Evolutionary conservation across 352 stramenopile genomes (phyloP), one percentile per base, ranked within the genome.

Genomic region (Globisporangium spinosum): DNA sequence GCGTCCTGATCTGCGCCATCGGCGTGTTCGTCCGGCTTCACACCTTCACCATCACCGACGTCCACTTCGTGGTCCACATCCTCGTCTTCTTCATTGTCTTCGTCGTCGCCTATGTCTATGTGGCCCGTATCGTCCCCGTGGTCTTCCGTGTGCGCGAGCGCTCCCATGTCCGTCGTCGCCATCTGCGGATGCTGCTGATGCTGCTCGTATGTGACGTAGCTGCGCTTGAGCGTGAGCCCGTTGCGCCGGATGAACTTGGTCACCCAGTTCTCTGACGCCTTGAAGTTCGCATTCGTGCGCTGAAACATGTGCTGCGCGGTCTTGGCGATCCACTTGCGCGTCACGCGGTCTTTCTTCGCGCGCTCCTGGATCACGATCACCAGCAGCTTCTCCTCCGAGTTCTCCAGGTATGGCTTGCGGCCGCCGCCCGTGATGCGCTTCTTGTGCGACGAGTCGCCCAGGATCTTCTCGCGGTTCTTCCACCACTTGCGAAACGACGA

Each of bases 261-360:
- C 40, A 93, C 82, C 85, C 85, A 93, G 70, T 93, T 93, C 70
- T 91, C 83, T 0, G 83, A 91, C 4, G 85, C 83, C 67, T 91
- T 91, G 60, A 93, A 93, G 23, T 68, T 83, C 64, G 76, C 70
- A 62, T 88, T 79, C 12, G 83, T 85, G 68, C 82, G 81, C 70
- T 91, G 83, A 69, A 93, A 93, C 83, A 93, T 91, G 71, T 91
- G 85, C 76, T 91, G 83, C 67, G 85, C 85, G 29, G 85, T 91
- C 73, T 87, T 89, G 72, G 85, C 83, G 70, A 93, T 93, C 85
- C 85, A 93, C 70, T 93, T 90, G 60, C 83, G 77, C 22, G 85
- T 91, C 62, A 93, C 85, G 34, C 78, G 78, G 66, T 91, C 85
- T 62, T 91, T 91, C 68, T 93, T 91, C 15, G 81, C 81, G 55